phyloP scores from a whole-genome alignment of 2,329 filamentous ascomycete genomes.

The Elsinoe ampelina region DNA sequence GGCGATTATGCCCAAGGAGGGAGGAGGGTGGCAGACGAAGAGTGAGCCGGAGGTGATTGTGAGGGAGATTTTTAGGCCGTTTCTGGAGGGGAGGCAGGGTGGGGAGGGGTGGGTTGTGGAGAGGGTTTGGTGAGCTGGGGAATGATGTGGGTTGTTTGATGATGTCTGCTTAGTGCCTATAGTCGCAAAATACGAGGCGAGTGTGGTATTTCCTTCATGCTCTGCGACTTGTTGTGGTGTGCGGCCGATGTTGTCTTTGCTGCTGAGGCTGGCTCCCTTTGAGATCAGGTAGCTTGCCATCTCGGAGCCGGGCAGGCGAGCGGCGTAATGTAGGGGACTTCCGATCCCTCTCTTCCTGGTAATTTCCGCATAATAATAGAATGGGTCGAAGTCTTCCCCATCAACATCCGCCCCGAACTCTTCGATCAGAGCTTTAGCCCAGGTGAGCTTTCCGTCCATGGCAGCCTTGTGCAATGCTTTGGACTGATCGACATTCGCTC shows the following conservation, averaged over 20 bases:
- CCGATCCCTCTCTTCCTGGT: not conserved
- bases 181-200: too few relatives aligned
- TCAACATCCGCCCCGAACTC: not conserved
- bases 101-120: not conserved
- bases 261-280: not conserved
- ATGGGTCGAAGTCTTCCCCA: not conserved
- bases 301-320: not conserved
- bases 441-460: not conserved
- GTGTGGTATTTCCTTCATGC: too few relatives aligned
- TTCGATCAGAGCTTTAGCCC: not conserved
- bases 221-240: too few relatives aligned
- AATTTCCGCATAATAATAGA: not conserved
- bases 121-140: not conserved
- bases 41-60: constrained; percentile 8
- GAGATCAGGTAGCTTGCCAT: not conserved
- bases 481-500: not conserved
- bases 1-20: constrained; percentile 2
- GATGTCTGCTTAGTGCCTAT: too few relatives aligned
- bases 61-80: constrained; percentile 6
- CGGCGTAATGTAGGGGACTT: not conserved
- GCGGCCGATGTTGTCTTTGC: not conserved
- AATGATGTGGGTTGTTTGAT: not conserved
- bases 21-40: not conserved
- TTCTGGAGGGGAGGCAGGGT: constrained; percentile 1
- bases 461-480: not conserved